Base-by-base conservation (phyloP, 179 eudicot species). In the Drosera spatulata region DNA sequence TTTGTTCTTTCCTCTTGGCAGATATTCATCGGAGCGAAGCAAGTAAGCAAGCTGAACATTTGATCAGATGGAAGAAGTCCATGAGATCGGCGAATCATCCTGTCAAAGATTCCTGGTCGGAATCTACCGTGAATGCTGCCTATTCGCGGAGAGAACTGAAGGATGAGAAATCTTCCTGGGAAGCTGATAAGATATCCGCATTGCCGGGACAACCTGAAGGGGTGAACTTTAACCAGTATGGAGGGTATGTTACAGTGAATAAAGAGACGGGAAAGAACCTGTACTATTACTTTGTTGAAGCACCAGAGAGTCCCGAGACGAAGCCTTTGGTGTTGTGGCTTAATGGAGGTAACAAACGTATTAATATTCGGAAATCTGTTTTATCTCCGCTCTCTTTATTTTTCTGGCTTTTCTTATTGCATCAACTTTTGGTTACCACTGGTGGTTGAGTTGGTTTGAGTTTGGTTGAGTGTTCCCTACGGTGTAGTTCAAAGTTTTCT, bases 131-230 rank as follows among this genome's bases (percentile, higher is more conserved):
- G 53, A 67, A 51, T 51, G 47, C 14, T 14, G 54, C 44, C 5
- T 37, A 10, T 10, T 11, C 42, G 33, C 66, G 15, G 10, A 55
- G 55, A 39, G 61, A 59, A 13, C 48, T 59, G 33, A 52, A 11
- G 14, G 61, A 72, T 33, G 84, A 84, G 62, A 63, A 77, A 42
- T 80, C 86, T 72, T 57, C 77, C 42, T 80, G 66, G 76, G 69
- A 80, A 45, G 72, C 72, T 1, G 88, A 87, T 40, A 87, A 62
- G 77, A 78, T 87, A 12, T 53, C 11, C 5, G 52, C 73, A 7
- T 64, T 87, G 58, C 95, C 88, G 5, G 95, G 95, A 6, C 91
- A 87, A 47, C 95, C 95, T 2, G 62, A 46, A 3, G 64, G 62
- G 7, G 78, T 76, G 33, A 73, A 78, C 15, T 87, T 87, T 10